phyloP scores from a whole-genome alignment of 2,329 filamentous ascomycete genomes.

The Alternaria sp. region DNA sequence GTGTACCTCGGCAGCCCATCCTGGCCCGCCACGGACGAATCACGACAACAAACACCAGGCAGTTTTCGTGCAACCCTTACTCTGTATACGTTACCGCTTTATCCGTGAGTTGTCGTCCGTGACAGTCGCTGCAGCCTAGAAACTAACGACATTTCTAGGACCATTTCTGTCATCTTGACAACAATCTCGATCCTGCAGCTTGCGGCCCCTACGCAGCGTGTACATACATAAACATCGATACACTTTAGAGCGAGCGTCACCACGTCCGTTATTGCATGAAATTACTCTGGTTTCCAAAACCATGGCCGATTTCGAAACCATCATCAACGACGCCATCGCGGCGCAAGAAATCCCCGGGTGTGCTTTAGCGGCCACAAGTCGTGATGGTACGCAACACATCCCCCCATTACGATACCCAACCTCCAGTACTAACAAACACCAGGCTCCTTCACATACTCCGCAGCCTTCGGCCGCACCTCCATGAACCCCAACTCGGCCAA shows the following conservation, averaged over 20 bases:
- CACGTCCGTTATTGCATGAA: too few species aligned
- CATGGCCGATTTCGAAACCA: conserved; percentile 36
- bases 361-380: conserved; percentile 30
- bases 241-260: fast-evolving
- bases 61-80: not conserved
- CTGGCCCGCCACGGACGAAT: not conserved
- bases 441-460: conserved; percentile 48
- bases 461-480: conserved; percentile 44
- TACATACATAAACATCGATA: not conserved
- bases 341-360: conserved; percentile 35
- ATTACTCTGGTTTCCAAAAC: not conserved
- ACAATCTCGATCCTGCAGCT: not conserved
- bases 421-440: not conserved
- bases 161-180: not conserved
- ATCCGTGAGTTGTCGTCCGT: not conserved
- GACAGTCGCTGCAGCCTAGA: not conserved
- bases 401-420: too few species aligned
- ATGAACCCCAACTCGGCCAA: conserved; percentile 25
- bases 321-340: conserved; percentile 27
- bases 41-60: not conserved
- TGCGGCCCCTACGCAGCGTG: not conserved
- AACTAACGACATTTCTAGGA: not conserved
- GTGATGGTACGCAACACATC: conserved; percentile 27
- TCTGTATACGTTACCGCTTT: not conserved
- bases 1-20: not conserved